Evolutionary conservation across 148 eudicot genomes (phyloP).

Genomic region (Fagopyrum tataricum): DNA sequence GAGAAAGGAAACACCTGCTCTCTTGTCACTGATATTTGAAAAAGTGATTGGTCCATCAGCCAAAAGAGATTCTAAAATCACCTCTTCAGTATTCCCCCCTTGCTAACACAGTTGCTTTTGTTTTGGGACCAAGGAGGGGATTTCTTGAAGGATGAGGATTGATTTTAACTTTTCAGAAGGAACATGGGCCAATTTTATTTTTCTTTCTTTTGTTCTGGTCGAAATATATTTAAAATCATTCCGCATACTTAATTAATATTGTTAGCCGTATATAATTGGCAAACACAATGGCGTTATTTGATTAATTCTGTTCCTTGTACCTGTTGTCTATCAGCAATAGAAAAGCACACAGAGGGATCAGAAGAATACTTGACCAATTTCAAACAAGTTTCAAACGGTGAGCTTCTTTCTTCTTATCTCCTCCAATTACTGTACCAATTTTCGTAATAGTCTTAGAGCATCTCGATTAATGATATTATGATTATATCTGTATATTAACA

Average conservation of each 20-base stretch:
- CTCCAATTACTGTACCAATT: background rate
- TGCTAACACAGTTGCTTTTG: background rate
- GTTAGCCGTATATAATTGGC: background rate
- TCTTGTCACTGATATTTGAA: constrained; percentile 1
- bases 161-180: constrained; percentile 10
- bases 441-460: background rate
- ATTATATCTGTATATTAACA: no score
- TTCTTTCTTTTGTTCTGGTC: background rate
- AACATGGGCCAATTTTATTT: background rate
- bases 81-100: constrained; percentile 1
- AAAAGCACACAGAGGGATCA: background rate
- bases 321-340: background rate
- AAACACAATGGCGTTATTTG: background rate
- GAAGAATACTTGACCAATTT: constrained; percentile 5
- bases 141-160: constrained; percentile 13
- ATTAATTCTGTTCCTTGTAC: background rate
- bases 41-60: constrained; percentile 17
- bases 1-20: background rate
- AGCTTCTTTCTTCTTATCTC: constrained; percentile 5
- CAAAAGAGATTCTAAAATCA: constrained; percentile 13
- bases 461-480: no score
- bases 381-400: background rate
- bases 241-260: background rate
- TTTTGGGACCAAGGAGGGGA: constrained; percentile 6
- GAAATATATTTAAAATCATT: background rate